A percentile compares a stretch with the other conserved stretches of the same genome.
Conservation (phyloP, 2,329 filamentous ascomycete species). For the Ascochyta pisi region DNA sequence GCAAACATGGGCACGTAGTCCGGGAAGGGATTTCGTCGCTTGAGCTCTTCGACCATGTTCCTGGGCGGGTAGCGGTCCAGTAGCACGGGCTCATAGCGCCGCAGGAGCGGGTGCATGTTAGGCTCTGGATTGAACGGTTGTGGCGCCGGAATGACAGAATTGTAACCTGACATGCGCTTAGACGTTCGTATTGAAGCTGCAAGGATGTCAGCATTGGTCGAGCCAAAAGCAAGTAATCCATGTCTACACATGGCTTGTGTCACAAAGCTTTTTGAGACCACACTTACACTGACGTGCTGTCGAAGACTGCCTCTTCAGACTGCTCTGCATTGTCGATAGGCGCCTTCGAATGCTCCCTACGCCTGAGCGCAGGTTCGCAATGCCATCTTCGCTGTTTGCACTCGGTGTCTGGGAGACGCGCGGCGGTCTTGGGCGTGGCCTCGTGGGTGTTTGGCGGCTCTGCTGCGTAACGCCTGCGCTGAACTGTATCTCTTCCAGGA, state of each 20-base stretch:
- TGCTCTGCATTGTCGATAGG: slow-evolving; percentile 92
- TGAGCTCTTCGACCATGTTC: slow-evolving; percentile 78
- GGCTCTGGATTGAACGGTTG: slow-evolving; percentile 89
- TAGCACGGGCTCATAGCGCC: slow-evolving; percentile 93
- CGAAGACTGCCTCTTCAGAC: slow-evolving; percentile 84
- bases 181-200: slow-evolving; percentile 76
- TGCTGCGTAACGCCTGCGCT: slow-evolving; percentile 73
- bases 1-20: slow-evolving; percentile 99
- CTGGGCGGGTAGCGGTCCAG: slow-evolving; percentile 92
- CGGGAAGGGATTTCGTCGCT: slow-evolving; percentile 84
- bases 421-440: slow-evolving; percentile 79
- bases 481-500: slow-evolving; percentile 90
- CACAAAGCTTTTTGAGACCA: background rate
- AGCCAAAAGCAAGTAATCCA: slow-evolving; percentile 33
- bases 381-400: slow-evolving; percentile 58
- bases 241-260: slow-evolving; percentile 14
- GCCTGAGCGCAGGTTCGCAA: slow-evolving; percentile 62
- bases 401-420: slow-evolving; percentile 64
- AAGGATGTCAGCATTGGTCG: slow-evolving; percentile 34
- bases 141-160: slow-evolving; percentile 93
- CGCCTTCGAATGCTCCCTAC: slow-evolving; percentile 89
- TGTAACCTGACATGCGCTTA: slow-evolving; percentile 93
- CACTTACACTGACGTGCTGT: slow-evolving; percentile 75
- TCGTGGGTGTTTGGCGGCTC: slow-evolving; percentile 60
- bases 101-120: slow-evolving; percentile 93